Evolutionary conservation across 306 rosid genomes (phyloP).

Genomic region (Echinosophora koreensis): DNA sequence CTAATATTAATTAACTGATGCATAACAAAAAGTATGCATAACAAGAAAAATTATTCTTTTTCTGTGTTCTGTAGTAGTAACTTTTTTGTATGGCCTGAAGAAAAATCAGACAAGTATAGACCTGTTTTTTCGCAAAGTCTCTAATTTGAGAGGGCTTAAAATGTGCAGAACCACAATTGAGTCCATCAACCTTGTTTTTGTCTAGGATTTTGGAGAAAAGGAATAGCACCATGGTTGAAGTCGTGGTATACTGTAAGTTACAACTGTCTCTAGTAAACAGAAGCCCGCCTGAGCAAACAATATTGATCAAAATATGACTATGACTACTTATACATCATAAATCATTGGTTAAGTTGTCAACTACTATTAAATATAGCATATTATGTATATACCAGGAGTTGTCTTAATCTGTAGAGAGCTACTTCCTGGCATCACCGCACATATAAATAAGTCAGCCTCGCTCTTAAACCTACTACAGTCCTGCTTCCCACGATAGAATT

Average conservation of each 20-base stretch:
- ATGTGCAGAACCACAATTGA: constrained; percentile 69
- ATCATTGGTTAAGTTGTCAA: too few relatives aligned
- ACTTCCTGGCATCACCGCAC: constrained; percentile 83
- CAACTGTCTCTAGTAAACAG: constrained; percentile 70
- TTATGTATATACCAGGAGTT: constrained; percentile 65
- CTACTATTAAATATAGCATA: neutral
- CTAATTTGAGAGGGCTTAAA: constrained; percentile 66
- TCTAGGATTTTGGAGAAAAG: constrained; percentile 64
- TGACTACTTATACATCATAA: neutral
- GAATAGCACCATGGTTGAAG: constrained; percentile 72
- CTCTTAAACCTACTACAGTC: constrained; percentile 62
- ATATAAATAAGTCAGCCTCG: constrained; percentile 70
- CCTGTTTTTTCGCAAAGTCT: constrained; percentile 82
- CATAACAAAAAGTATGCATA: neutral
- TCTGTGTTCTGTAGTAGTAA: too few relatives aligned
- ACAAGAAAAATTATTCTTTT: too few relatives aligned
- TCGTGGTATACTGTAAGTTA: constrained; percentile 76
- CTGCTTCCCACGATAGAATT: constrained; percentile 67
- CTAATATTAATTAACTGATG: too few relatives aligned
- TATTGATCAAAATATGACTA: neutral
- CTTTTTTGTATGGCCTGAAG: too few relatives aligned
- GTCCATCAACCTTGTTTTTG: constrained; percentile 54
- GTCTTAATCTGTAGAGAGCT: constrained; percentile 65
- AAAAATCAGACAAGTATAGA: constrained; percentile 15
- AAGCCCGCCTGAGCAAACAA: constrained; percentile 72